These are phyloP conservation scores for Tilletia walkeri DNA, from an alignment of 1,284 basidiomycete species.

Conservation along the genomic window DNA sequence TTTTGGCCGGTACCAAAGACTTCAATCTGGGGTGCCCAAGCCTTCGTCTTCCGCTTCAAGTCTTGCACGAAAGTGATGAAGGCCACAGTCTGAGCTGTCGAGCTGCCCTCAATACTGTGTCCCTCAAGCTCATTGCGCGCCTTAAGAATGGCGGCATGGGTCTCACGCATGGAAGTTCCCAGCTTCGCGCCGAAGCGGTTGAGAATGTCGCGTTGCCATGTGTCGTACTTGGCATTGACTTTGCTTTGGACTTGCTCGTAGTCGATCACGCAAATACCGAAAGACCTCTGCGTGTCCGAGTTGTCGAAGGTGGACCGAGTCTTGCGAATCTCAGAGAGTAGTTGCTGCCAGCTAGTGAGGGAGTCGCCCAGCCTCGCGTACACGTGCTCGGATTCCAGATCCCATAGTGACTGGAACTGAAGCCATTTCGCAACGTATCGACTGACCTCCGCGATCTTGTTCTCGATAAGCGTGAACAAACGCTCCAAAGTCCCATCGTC, in stretches of 20 bases:
- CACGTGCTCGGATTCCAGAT: slow-evolving; percentile 92
- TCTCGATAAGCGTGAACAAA: slow-evolving; percentile 82
- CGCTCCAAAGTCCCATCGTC: slow-evolving; percentile 72
- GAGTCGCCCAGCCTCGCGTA: slow-evolving; percentile 92
- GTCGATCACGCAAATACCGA: slow-evolving; percentile 87
- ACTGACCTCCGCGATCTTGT: slow-evolving; percentile 78
- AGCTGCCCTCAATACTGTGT: slow-evolving; percentile 66
- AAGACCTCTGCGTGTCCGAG: slow-evolving; percentile 83
- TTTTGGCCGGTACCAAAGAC: slow-evolving; percentile 91
- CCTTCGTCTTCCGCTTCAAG: slow-evolving; percentile 90
- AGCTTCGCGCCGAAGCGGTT: slow-evolving; percentile 87
- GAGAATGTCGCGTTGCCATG: slow-evolving; percentile 94
- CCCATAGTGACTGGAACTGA: slow-evolving; percentile 98
- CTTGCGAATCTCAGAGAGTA: slow-evolving; percentile 93
- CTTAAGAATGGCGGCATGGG: slow-evolving; percentile 86
- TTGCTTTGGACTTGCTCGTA: slow-evolving; percentile 96
- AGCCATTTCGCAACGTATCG: slow-evolving; percentile 96
- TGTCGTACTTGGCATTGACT: slow-evolving; percentile 96
- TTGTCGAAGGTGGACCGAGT: slow-evolving; percentile 94
- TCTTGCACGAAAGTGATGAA: slow-evolving; percentile 99
- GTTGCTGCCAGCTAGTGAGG: slow-evolving; percentile 84
- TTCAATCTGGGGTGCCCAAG: slow-evolving; percentile 96
- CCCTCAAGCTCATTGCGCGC: slow-evolving; percentile 91
- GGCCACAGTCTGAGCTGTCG: slow-evolving; percentile 91
- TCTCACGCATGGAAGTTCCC: slow-evolving; percentile 90